Evolutionary conservation across 2,329 filamentous ascomycete genomes (phyloP).

Genomic region (Sporothrix protearum): DNA sequence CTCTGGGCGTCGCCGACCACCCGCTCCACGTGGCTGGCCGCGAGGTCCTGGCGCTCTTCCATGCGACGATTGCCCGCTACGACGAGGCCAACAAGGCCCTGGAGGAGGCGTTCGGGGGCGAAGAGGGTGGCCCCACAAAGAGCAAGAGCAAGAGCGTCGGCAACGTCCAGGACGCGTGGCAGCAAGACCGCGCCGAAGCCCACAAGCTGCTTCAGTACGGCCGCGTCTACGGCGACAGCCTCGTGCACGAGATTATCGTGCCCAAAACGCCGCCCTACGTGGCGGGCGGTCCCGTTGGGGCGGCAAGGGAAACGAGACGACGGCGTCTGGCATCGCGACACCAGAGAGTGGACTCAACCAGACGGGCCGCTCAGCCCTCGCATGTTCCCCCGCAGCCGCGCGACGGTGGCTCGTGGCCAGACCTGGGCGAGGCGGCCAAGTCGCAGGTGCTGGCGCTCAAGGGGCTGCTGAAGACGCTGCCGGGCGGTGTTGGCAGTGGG

Average conservation of each 20-base stretch:
- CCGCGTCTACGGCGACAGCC: constrained; percentile 28
- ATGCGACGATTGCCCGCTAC: constrained; percentile 21
- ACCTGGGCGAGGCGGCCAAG: constrained; percentile 28
- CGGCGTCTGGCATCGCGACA: background rate
- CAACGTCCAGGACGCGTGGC: constrained; percentile 20
- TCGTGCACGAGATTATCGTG: constrained; percentile 28
- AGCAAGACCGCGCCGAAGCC: constrained; percentile 26
- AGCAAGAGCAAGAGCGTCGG: background rate
- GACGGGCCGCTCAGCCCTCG: constrained; percentile 26
- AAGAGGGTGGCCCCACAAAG: background rate
- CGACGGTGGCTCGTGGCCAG: constrained; percentile 12
- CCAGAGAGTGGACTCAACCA: constrained; percentile 19
- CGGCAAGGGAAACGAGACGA: no score
- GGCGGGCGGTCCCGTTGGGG: no score
- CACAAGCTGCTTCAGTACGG: constrained; percentile 28
- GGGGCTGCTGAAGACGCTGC: constrained; percentile 25
- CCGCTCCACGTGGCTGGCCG: constrained; percentile 22
- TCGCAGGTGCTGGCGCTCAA: constrained; percentile 26
- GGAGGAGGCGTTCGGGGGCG: background rate
- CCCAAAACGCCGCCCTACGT: constrained; percentile 3
- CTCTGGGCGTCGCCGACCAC: background rate
- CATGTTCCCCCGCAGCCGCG: constrained; percentile 27
- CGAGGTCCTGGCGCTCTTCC: constrained; percentile 24
- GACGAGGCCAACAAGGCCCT: constrained; percentile 23
- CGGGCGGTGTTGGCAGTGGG: background rate